Evolutionary conservation across 2,329 filamentous ascomycete genomes (phyloP).

Genomic region (Massarina eburnea): DNA sequence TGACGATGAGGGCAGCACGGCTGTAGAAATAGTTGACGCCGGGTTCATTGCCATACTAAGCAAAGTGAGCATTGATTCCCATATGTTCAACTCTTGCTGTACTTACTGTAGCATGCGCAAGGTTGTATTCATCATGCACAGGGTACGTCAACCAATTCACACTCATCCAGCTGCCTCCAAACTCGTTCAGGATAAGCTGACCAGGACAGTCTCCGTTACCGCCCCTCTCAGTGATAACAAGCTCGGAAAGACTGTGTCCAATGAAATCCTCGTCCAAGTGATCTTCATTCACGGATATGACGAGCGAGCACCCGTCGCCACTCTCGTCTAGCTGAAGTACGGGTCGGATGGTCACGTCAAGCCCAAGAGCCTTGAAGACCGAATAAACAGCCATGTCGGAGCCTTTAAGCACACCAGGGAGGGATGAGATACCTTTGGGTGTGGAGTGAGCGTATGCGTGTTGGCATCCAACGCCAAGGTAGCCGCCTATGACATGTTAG

Average conservation of each 20-base stretch:
- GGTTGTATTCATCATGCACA: constrained; percentile 1
- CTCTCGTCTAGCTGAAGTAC: constrained; percentile 16
- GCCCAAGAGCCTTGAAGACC: constrained; percentile 35
- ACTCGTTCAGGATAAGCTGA: constrained; percentile 3
- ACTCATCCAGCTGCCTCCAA: background rate
- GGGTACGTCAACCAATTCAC: constrained; percentile 9
- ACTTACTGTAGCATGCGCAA: constrained; percentile 7
- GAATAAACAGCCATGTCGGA: constrained; percentile 49
- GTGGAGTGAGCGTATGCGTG: constrained; percentile 53
- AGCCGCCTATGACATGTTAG: constrained; percentile 38
- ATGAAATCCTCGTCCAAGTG: no score
- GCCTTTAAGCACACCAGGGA: constrained; percentile 50
- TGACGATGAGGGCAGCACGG: constrained; percentile 17
- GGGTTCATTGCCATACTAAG: constrained; percentile 22
- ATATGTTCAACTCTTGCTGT: no score
- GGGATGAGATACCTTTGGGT: constrained; percentile 10
- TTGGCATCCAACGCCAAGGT: constrained; percentile 49
- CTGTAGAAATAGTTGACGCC: constrained; percentile 8
- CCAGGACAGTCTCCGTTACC: no score
- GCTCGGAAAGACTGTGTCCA: no score
- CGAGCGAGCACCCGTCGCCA: constrained; percentile 1
- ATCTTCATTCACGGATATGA: background rate
- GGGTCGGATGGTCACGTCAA: constrained; percentile 34
- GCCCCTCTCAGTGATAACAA: no score
- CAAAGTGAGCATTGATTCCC: background rate